These are phyloP conservation scores for Fulvia fulva DNA, from an alignment of 2,329 filamentous ascomycete genomes.

Conservation along the genomic window DNA sequence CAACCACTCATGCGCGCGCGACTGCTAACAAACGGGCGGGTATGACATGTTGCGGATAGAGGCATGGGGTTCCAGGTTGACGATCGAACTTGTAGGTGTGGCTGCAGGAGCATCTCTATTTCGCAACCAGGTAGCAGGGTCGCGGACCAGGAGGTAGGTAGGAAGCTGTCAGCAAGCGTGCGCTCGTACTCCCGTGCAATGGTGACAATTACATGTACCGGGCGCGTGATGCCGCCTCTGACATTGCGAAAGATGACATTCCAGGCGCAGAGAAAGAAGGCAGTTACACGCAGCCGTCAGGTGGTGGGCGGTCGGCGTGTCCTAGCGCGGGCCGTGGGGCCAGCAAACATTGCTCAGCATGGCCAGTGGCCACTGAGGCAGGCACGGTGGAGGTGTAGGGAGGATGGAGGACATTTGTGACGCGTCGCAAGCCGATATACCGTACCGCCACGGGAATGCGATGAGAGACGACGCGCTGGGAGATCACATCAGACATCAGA, in stretches of 20 bases:
- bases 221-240: slow-evolving; percentile 13
- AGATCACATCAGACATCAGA: background rate
- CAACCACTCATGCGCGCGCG: slow-evolving; percentile 8
- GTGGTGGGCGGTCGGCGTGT: slow-evolving; percentile 15
- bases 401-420: slow-evolving; percentile 14
- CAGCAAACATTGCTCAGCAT: background rate
- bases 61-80: slow-evolving; percentile 15
- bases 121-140: slow-evolving; percentile 27
- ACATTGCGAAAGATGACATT: slow-evolving; percentile 10
- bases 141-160: slow-evolving; percentile 18
- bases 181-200: slow-evolving; percentile 17
- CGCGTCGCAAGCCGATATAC: slow-evolving; percentile 13
- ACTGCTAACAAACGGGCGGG: slow-evolving; percentile 8
- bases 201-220: slow-evolving; percentile 21
- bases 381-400: background rate
- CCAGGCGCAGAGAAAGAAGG: slow-evolving; percentile 9
- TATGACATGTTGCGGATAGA: slow-evolving; percentile 20
- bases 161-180: slow-evolving; percentile 28
- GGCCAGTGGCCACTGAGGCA: too few species aligned
- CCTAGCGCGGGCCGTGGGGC: slow-evolving; percentile 13
- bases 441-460: slow-evolving; percentile 19
- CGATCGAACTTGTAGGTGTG: slow-evolving; percentile 29
- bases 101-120: slow-evolving; percentile 26
- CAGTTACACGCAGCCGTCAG: slow-evolving; percentile 10
- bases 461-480: slow-evolving; percentile 7